Base-by-base conservation (phyloP, 2,329 filamentous ascomycete species). In the Didymella arachidicola region DNA sequence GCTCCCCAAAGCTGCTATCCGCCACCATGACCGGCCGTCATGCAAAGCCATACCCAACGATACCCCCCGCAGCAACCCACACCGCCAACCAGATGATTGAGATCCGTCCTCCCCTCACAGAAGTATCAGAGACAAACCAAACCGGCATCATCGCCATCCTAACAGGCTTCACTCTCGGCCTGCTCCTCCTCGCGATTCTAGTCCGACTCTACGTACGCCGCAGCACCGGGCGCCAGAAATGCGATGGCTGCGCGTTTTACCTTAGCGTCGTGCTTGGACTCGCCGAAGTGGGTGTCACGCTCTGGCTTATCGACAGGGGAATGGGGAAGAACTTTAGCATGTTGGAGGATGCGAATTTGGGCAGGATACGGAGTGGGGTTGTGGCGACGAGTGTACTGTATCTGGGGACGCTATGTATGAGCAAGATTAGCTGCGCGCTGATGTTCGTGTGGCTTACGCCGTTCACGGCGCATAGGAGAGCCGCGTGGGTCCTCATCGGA, bases 141-240 rank as follows among this genome's bases (percentile, higher is more conserved):
- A 56, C 39, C 2, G 64, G 62, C 22, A 29, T 62, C 2, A 60
- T 67, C 12, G 64, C 64, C 2, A 65, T 67, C 27, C 42, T 65
- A 1, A 38, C 62, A 1, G 64, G 46, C 5, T 64, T 67, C 41
- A 42, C 60, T 1, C 30, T 65, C 3, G 53, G 60, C 4, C 29
- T 67, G 18, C 27, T 62, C 5, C 42, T 67, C 26, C 46, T 65
- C 16, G 51, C 46, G 30, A 30, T 50, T 11, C 27, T n/a, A 1
- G 52, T 63, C 11, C 54, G 60, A n/a, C 2, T 63, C 3, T 63
- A 58, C 36, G 53, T 44, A 1, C 51, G 55, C 10, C 53, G 50
- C 6, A 44, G 43, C 29, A 38, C 52, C 8, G 29, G 45, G 3
- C 30, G 16, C 8, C 57, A 53, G 29, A 53, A 56, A 4, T 14